phyloP scores from a whole-genome alignment of 345 rosid species.

The Turnera subulata region DNA sequence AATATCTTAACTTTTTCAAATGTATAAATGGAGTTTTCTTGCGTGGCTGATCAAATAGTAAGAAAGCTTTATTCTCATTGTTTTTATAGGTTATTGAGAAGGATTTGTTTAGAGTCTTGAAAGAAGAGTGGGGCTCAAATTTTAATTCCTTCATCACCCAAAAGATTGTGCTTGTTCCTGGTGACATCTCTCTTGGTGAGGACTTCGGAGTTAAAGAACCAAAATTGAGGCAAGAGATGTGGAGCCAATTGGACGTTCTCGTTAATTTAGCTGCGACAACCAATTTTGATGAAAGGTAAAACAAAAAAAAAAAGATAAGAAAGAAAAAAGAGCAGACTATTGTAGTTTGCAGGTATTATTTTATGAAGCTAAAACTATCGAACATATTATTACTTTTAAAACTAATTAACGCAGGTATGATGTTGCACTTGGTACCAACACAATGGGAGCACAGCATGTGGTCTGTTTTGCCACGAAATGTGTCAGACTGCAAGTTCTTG shows the following conservation, averaged over 20 bases:
- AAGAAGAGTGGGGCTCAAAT: neutral
- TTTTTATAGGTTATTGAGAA: neutral
- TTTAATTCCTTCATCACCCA: neutral
- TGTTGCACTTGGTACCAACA: conserved; percentile 47
- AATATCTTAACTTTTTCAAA: too few species aligned
- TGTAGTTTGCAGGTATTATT: too few species aligned
- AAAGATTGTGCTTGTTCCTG: neutral
- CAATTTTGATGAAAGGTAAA: conserved; percentile 68
- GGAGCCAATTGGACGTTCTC: neutral
- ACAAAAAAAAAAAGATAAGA: neutral
- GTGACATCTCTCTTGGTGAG: neutral
- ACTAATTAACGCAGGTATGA: conserved; percentile 55
- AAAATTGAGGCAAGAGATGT: neutral
- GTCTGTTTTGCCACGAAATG: conserved; percentile 33
- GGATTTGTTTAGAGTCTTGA: neutral
- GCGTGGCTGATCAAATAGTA: too few species aligned
- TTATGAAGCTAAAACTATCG: too few species aligned
- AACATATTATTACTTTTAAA: too few species aligned
- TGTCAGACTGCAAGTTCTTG: neutral
- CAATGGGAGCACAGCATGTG: conserved; percentile 48
- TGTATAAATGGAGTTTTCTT: too few species aligned
- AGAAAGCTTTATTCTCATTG: too few species aligned
- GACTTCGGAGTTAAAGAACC: neutral
- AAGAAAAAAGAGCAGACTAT: too few species aligned
- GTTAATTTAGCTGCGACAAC: conserved; percentile 17